phyloP scores from a whole-genome alignment of 2,329 filamentous ascomycete genomes.

The Thielaviopsis punctulata region DNA sequence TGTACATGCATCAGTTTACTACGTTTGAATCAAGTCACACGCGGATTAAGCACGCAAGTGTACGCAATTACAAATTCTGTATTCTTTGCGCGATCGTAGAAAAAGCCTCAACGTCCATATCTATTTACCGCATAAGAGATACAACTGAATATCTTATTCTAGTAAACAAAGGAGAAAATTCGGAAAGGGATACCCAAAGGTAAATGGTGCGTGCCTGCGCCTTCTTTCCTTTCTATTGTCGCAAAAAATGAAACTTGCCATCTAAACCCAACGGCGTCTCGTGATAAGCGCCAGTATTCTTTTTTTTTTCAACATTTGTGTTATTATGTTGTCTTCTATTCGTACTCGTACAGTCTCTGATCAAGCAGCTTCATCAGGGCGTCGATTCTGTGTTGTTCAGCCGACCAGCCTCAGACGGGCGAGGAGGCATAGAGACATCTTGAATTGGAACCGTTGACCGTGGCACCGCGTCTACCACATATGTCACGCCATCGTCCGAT shows the following conservation, averaged over 20 bases:
- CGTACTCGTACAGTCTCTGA: too few relatives aligned
- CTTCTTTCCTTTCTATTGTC: neutral
- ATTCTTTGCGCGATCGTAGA: too few relatives aligned
- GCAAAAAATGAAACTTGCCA: neutral
- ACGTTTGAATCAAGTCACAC: too few relatives aligned
- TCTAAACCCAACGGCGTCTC: neutral
- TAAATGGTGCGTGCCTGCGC: neutral
- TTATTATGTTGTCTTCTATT: too few relatives aligned
- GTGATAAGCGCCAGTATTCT: neutral
- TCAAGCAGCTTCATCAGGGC: too few relatives aligned
- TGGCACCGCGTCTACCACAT: conserved; percentile 50
- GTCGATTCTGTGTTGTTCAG: neutral
- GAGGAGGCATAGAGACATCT: conserved; percentile 27
- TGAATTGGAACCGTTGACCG: conserved; percentile 35
- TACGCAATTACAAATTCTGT: too few relatives aligned
- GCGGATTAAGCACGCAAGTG: too few relatives aligned
- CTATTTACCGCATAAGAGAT: too few relatives aligned
- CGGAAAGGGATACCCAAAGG: neutral
- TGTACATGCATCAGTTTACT: too few relatives aligned
- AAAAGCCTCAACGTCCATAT: too few relatives aligned
- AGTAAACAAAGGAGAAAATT: neutral
- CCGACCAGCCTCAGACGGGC: conserved; percentile 30
- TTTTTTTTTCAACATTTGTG: neutral
- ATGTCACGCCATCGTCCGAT: conserved; percentile 57
- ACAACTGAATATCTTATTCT: too few relatives aligned